phyloP scores from a whole-genome alignment of 371 early-diverging fungal species.

The Fennellomyces sp. region DNA sequence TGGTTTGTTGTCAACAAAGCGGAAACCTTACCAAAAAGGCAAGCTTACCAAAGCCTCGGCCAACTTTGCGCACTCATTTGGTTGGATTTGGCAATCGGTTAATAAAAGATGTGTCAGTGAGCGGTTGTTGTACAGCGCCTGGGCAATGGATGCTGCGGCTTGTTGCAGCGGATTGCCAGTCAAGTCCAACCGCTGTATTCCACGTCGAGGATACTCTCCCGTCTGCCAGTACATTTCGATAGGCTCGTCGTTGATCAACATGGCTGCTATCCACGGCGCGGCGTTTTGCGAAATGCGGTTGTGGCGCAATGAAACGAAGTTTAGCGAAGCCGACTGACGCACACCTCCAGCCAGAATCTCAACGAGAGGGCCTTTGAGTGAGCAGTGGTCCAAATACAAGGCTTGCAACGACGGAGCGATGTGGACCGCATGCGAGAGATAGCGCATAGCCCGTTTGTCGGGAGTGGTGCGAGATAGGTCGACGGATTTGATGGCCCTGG shows the following conservation, averaged over 20 bases:
- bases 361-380: slow-evolving; percentile 50
- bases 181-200: slow-evolving; percentile 53
- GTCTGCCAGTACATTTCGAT: slow-evolving; percentile 19
- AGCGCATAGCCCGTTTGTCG: slow-evolving; percentile 61
- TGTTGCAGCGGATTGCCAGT: slow-evolving; percentile 55
- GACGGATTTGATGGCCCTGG: slow-evolving; percentile 35
- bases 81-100: slow-evolving; percentile 56
- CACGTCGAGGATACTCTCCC: slow-evolving; percentile 17
- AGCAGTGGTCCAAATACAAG: slow-evolving; percentile 62
- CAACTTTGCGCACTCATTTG: slow-evolving; percentile 47
- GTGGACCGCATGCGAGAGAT: slow-evolving; percentile 59
- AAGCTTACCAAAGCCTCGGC: slow-evolving; percentile 58
- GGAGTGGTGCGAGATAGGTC: slow-evolving; percentile 35
- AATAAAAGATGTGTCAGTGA: slow-evolving; percentile 49
- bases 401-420: slow-evolving; percentile 49
- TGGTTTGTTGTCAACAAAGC: neutral
- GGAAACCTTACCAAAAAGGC: neutral
- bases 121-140: slow-evolving; percentile 51
- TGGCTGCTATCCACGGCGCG: slow-evolving; percentile 55
- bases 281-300: slow-evolving; percentile 48
- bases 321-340: slow-evolving; percentile 48
- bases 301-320: slow-evolving; percentile 54
- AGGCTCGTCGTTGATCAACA: slow-evolving; percentile 53
- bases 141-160: slow-evolving; percentile 53
- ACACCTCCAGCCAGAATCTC: slow-evolving; percentile 60